Evolutionary conservation across 805 yeast genomes (phyloP).

Genomic region (Pichia membranifaciens): DNA sequence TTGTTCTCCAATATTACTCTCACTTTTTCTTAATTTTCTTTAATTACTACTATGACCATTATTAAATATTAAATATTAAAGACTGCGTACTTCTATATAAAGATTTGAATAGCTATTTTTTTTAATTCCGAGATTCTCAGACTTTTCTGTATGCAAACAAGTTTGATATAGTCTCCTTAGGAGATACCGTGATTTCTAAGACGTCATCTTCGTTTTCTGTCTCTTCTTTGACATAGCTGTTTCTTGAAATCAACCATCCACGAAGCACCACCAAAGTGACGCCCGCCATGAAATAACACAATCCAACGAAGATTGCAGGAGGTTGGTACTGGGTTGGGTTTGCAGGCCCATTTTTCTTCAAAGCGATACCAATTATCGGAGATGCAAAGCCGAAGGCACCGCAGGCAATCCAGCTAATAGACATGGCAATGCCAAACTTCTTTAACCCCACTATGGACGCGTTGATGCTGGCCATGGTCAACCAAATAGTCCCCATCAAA

Average conservation of each 20-base stretch:
- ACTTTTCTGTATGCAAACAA: slow-evolving; percentile 5
- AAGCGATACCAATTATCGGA: slow-evolving; percentile 53
- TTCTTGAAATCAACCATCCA: slow-evolving; percentile 52
- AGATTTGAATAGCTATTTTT: no score
- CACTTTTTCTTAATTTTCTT: no score
- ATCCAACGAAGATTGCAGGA: slow-evolving; percentile 56
- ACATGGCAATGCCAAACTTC: slow-evolving; percentile 46
- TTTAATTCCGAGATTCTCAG: neutral
- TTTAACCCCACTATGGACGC: slow-evolving; percentile 50
- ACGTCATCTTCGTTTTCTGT: slow-evolving; percentile 22
- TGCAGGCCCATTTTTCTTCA: slow-evolving; percentile 33
- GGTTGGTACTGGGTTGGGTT: slow-evolving; percentile 44
- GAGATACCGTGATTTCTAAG: slow-evolving; percentile 13
- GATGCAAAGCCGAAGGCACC: slow-evolving; percentile 50
- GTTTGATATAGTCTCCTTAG: slow-evolving; percentile 4
- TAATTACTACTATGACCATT: no score
- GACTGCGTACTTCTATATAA: no score
- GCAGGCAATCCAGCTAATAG: slow-evolving; percentile 41
- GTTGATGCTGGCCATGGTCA: slow-evolving; percentile 45
- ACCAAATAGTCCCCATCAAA: slow-evolving; percentile 58
- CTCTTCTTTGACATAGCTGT: slow-evolving; percentile 20
- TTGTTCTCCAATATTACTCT: no score
- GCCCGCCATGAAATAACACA: slow-evolving; percentile 44
- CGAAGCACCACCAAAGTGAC: slow-evolving; percentile 39
- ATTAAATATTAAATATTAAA: no score